A percentile compares a stretch with the other conserved stretches of the same genome.
phyloP scores from a whole-genome alignment of 2,329 filamentous ascomycete species.

The Dactylellina parvicollis region DNA sequence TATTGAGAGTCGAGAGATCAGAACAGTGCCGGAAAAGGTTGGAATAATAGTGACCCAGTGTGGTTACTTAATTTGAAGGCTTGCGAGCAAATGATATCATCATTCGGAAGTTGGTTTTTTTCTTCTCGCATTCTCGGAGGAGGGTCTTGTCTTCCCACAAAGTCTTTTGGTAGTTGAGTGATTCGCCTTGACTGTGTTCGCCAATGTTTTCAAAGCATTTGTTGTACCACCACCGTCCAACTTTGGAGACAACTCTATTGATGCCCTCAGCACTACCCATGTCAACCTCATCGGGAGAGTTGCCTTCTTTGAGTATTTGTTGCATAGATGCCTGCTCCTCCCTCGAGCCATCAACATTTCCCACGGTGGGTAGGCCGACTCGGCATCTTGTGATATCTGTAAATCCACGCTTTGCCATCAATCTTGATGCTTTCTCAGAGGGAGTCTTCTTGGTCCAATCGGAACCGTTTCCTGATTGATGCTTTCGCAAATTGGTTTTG shows the following conservation, averaged over 20 bases:
- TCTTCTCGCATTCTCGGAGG: constrained; percentile 84
- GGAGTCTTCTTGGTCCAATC: constrained; percentile 60
- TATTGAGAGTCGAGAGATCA: background rate
- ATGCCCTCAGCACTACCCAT: constrained; percentile 72
- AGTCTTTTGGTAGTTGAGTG: constrained; percentile 67
- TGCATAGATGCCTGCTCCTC: constrained; percentile 56
- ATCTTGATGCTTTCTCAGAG: constrained; percentile 69
- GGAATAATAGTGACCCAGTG: background rate
- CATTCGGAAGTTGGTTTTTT: constrained; percentile 86
- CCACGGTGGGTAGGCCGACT: constrained; percentile 77
- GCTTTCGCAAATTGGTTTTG: constrained; percentile 73
- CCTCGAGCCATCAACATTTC: constrained; percentile 63
- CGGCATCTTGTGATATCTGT: constrained; percentile 77
- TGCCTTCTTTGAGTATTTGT: constrained; percentile 50
- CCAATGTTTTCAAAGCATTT: constrained; percentile 82
- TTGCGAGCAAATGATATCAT: constrained; percentile 92
- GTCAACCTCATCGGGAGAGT: constrained; percentile 61
- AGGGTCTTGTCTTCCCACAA: constrained; percentile 83
- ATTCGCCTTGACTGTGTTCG: constrained; percentile 63
- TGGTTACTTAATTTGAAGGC: constrained; percentile 62
- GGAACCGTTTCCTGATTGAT: constrained; percentile 70
- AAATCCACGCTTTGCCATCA: constrained; percentile 76
- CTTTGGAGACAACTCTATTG: constrained; percentile 88
- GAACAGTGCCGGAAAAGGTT: background rate
- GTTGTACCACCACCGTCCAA: constrained; percentile 96